Conservation (phyloP, 2,329 filamentous ascomycete genomes). For the Phyllosticta citribraziliensis region DNA sequence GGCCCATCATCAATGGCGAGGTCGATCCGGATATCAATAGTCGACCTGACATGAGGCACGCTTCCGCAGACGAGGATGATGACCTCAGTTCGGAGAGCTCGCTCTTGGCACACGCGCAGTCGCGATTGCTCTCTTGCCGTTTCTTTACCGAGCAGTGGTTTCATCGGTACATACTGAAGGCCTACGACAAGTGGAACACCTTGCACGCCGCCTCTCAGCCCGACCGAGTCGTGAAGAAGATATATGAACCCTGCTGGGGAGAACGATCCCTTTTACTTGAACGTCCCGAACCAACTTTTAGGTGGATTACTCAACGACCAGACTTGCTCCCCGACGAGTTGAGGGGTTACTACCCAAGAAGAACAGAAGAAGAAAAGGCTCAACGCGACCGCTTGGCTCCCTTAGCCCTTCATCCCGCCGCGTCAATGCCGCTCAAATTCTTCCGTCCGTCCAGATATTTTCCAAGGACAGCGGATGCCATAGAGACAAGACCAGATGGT, state of each 20-base stretch:
- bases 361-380: not conserved
- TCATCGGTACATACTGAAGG: constrained; percentile 21
- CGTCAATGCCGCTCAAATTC: not conserved
- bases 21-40: not conserved
- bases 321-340: too few species aligned
- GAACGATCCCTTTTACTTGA: too few species aligned
- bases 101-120: not conserved
- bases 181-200: constrained; percentile 5
- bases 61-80: not conserved
- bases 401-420: not conserved
- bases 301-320: too few species aligned
- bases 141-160: constrained; percentile 30
- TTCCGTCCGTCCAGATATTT: not conserved
- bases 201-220: constrained; percentile 22
- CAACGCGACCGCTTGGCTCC: not conserved
- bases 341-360: not conserved
- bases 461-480: not conserved
- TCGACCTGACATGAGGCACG: not conserved
- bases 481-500: too few species aligned
- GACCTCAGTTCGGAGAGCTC: not conserved
- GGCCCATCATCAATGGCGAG: not conserved
- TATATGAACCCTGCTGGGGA: not conserved
- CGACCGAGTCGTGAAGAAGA: not conserved
- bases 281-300: too few species aligned
- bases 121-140: constrained; percentile 19